phyloP scores from a whole-genome alignment of 2,329 filamentous ascomycete species.

The Phyllachora maydis region DNA sequence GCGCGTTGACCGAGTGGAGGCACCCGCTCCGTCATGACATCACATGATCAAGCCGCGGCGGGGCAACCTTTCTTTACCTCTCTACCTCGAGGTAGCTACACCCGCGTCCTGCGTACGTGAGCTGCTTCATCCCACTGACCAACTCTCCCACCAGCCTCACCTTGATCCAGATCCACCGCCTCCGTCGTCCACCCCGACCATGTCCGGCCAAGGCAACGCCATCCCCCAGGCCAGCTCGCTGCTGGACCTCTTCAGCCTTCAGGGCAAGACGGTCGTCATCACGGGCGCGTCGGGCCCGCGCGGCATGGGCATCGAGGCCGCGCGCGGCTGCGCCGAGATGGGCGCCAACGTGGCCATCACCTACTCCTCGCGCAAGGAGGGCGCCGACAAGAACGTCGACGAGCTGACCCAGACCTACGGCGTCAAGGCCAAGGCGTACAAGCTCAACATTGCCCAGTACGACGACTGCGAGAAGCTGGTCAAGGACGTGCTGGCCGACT shows the following conservation, averaged over 20 bases:
- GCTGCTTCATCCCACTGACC: too few relatives aligned
- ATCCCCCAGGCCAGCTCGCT: slow-evolving; percentile 43
- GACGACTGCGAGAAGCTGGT: slow-evolving; percentile 28
- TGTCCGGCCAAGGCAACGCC: slow-evolving; percentile 3
- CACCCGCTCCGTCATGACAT: too few relatives aligned
- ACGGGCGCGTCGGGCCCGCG: slow-evolving; percentile 49
- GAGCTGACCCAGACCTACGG: slow-evolving; percentile 46
- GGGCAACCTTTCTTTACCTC: too few relatives aligned
- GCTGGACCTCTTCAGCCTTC: slow-evolving; percentile 48
- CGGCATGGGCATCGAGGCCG: slow-evolving; percentile 51
- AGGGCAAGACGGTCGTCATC: slow-evolving; percentile 52
- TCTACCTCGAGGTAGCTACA: too few relatives aligned
- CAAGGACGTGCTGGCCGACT: slow-evolving; percentile 48
- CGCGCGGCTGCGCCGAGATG: slow-evolving; percentile 48
- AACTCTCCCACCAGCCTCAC: too few relatives aligned
- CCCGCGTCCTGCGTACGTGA: too few relatives aligned
- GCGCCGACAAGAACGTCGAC: slow-evolving; percentile 42
- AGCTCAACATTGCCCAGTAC: slow-evolving; percentile 34
- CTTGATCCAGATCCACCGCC: too few relatives aligned
- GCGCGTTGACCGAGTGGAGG: too few relatives aligned
- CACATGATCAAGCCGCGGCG: too few relatives aligned
- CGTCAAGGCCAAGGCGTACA: slow-evolving; percentile 42
- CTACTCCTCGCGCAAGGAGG: slow-evolving; percentile 48
- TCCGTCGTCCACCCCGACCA: slow-evolving; percentile 1
- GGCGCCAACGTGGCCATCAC: slow-evolving; percentile 53